Conservation (phyloP, 2,329 filamentous ascomycete species). For the Byssochlamys sp. region DNA sequence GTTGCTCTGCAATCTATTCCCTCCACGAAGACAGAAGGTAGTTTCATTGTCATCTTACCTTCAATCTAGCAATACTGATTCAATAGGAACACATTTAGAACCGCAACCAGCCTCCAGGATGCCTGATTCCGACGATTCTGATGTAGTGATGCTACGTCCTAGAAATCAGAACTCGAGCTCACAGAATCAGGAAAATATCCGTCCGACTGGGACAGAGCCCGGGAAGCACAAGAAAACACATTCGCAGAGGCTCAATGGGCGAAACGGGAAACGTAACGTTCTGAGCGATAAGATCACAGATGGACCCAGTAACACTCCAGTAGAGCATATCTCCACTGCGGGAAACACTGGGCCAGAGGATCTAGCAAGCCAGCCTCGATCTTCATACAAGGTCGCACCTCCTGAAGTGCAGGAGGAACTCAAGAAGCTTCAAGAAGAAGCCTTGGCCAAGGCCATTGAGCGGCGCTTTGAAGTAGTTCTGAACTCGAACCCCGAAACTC, state of each 20-base stretch:
- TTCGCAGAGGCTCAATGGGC: neutral
- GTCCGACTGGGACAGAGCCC: neutral
- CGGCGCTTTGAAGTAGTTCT: slow-evolving; percentile 4
- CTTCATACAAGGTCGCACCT: slow-evolving; percentile 1
- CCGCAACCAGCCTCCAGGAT: neutral
- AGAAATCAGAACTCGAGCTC: neutral
- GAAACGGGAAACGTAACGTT: neutral
- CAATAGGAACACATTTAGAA: neutral
- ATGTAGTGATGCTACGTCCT: slow-evolving; percentile 14
- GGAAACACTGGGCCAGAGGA: neutral
- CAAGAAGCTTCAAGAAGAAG: slow-evolving; percentile 10
- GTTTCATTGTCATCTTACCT: neutral
- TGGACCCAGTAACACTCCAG: neutral
- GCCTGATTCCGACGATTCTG: slow-evolving; percentile 11
- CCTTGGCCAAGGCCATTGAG: slow-evolving; percentile 9
- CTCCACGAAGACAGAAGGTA: neutral
- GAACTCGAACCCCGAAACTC: slow-evolving; percentile 10
- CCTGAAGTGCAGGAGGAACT: slow-evolving; percentile 13
- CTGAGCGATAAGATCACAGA: neutral
- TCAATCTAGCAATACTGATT: neutral
- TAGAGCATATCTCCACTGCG: neutral
- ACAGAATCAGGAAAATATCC: neutral
- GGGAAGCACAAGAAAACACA: neutral
- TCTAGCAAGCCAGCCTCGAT: neutral
- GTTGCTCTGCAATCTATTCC: neutral